Percentiles rank a stretch among this genome's conserved stretches.
Evolutionary conservation across 208 protist species (phyloP).

Genomic region (Pavlovales sp.): DNA sequence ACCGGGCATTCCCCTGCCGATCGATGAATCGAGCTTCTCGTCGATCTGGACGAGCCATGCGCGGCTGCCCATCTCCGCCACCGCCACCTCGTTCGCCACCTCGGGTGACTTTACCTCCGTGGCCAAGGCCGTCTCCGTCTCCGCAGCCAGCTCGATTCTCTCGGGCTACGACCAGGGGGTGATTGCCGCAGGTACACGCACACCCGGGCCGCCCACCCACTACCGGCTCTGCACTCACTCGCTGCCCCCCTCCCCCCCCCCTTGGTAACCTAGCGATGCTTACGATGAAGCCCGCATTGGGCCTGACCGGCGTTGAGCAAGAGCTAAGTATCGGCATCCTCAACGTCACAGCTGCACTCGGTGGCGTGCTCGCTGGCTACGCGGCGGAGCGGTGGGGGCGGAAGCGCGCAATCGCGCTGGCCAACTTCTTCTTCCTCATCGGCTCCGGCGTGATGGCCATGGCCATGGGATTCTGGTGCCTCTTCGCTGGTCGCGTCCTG

Average conservation of each 20-base stretch:
- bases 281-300: background rate
- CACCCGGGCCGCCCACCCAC: too few species aligned
- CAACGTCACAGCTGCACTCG: background rate
- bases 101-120: too few species aligned
- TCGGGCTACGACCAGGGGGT: constrained; percentile 32
- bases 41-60: too few species aligned
- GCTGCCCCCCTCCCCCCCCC: too few species aligned
- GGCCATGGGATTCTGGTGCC: background rate
- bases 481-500: background rate
- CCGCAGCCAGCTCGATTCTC: background rate
- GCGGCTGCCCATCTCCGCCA: too few species aligned
- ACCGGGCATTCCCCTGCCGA: too few species aligned
- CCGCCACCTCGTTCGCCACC: too few species aligned
- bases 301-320: background rate
- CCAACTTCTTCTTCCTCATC: background rate
- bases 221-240: too few species aligned
- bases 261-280: too few species aligned
- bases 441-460: background rate
- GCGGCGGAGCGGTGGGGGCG: background rate
- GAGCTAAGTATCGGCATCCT: background rate
- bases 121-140: background rate
- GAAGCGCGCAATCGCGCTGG: background rate
- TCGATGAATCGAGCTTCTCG: too few species aligned
- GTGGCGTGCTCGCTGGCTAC: background rate
- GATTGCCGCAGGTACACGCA: constrained; percentile 9